These are phyloP conservation scores for Ophiostoma quercus DNA, from an alignment of 2,329 filamentous ascomycete species.

Conservation along the genomic window DNA sequence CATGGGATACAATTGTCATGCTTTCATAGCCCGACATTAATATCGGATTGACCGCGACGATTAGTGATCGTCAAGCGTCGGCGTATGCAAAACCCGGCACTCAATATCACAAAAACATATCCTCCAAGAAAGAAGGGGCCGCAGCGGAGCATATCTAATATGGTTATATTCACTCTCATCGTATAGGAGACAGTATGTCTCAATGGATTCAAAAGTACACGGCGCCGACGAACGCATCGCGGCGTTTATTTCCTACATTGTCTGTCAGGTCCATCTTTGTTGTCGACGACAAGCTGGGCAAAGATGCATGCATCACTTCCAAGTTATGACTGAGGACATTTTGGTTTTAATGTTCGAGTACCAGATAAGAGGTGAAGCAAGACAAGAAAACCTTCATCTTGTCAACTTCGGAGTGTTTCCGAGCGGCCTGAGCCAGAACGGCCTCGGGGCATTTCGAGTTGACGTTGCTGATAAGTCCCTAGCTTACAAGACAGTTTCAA, in stretches of 20 bases:
- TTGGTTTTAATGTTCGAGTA: background rate
- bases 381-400: background rate
- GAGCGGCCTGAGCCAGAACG: background rate
- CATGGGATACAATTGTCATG: background rate
- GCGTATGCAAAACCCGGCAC: background rate
- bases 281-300: background rate
- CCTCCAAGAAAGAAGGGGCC: background rate
- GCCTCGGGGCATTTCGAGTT: background rate
- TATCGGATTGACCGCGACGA: background rate
- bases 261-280: background rate
- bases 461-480: background rate
- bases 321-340: background rate
- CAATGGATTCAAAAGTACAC: background rate
- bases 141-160: background rate
- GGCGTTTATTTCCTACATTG: background rate
- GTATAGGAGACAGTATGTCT: background rate
- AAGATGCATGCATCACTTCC: background rate
- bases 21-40: background rate
- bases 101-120: background rate
- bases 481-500: background rate
- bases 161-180: background rate
- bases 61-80: background rate
- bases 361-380: background rate
- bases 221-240: background rate
- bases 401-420: background rate